phyloP scores from a whole-genome alignment of 106 monocot genomes.

The Allium fistulosum region DNA sequence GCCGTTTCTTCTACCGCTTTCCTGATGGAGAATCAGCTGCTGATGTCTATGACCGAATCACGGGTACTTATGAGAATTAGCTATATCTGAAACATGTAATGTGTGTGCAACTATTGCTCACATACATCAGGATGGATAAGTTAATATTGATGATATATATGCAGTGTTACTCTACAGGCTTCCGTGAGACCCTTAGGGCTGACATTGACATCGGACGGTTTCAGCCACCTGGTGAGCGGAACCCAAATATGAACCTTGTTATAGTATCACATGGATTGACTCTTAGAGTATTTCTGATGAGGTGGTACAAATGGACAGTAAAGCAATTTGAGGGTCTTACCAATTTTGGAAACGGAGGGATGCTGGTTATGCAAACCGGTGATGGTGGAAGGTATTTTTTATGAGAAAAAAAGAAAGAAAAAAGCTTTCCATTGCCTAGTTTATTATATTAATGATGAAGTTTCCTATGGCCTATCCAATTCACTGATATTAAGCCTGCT shows the following conservation, averaged over 20 bases:
- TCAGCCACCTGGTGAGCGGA: slow-evolving; percentile 69
- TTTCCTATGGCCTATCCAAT: too few species aligned
- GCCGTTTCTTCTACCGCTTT: slow-evolving; percentile 94
- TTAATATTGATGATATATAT: slow-evolving; percentile 27
- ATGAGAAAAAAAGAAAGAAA: too few species aligned
- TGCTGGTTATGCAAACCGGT: slow-evolving; percentile 95
- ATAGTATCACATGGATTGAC: slow-evolving; percentile 91
- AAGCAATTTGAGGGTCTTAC: slow-evolving; percentile 87
- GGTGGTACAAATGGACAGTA: slow-evolving; percentile 99
- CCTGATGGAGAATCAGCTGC: slow-evolving; percentile 99
- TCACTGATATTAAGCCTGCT: too few species aligned
- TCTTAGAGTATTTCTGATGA: slow-evolving; percentile 82
- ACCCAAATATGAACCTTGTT: slow-evolving; percentile 88
- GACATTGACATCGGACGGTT: slow-evolving; percentile 97
- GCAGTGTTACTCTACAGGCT: slow-evolving; percentile 79
- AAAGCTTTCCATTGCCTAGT: background rate
- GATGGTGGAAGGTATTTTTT: slow-evolving; percentile 69
- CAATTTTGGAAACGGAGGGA: slow-evolving; percentile 85
- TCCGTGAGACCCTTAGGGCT: slow-evolving; percentile 89
- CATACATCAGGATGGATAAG: too few species aligned
- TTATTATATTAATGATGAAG: background rate
- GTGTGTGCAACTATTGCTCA: too few species aligned
- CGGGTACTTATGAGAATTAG: slow-evolving; percentile 31
- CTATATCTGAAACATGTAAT: too few species aligned
- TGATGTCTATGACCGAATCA: slow-evolving; percentile 94